A percentile compares a stretch with the other conserved stretches of the same genome.
Conservation (phyloP, 2,329 filamentous ascomycete genomes). For the Nannizziopsis arthrosporioides region DNA sequence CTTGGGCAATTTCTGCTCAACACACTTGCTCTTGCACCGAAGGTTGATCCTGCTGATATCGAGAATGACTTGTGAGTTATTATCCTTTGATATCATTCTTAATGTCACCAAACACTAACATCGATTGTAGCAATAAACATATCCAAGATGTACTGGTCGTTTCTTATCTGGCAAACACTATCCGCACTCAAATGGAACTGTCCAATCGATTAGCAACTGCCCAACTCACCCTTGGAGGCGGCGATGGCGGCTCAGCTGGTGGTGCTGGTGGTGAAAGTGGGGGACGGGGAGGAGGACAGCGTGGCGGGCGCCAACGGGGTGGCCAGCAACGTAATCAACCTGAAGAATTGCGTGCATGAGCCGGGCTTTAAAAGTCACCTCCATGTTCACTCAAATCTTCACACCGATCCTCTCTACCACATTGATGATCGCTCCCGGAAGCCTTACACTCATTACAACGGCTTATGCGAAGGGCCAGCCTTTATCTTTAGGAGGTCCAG, state of each 20-base stretch:
- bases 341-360: conserved; percentile 30
- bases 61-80: conserved; percentile 74
- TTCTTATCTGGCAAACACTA: conserved; percentile 95
- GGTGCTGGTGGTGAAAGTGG: conserved; percentile 22
- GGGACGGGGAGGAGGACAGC: conserved; percentile 26
- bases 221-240: conserved; percentile 48
- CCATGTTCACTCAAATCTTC: background rate
- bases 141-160: conserved; percentile 98
- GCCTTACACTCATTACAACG: too few relatives aligned
- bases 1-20: conserved; percentile 94
- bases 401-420: background rate
- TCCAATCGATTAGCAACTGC: conserved; percentile 88
- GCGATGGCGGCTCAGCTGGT: conserved; percentile 27
- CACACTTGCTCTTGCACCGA: conserved; percentile 81
- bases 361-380: background rate
- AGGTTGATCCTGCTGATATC: conserved; percentile 81
- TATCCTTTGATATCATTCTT: background rate
- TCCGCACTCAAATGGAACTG: conserved; percentile 96
- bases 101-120: conserved; percentile 23
- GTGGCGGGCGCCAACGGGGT: conserved; percentile 36
- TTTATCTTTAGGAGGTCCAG: background rate
- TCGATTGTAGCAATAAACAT: conserved; percentile 68
- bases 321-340: conserved; percentile 30
- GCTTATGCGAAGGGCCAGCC: background rate
- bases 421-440: background rate